Evolutionary conservation across 2,329 filamentous ascomycete species (phyloP), one percentile per base, ranked within the genome.

Genomic region (Emericellopsis cladophorae): DNA sequence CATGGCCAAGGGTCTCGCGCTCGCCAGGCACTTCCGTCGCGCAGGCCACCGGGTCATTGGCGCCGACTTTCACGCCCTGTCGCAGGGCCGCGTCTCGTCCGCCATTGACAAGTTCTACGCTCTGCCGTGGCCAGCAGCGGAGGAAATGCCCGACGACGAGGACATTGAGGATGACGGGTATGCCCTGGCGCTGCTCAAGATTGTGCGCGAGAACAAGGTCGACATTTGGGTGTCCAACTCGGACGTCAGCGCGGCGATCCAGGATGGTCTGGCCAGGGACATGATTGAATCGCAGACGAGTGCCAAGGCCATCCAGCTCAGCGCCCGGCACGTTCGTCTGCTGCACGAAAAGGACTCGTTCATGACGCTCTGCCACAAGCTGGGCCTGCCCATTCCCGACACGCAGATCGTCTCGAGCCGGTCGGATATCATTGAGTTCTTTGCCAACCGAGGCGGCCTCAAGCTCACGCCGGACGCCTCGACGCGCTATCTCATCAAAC

Each of bases 211-310:
- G 1, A 80, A 88, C 46, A 64, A 68, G 1, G 69, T 84, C 5
- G 73, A 85, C 42, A 58, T 88, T 4, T 89, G 83, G 82, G 74
- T 88, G 4, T 79, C 76, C 16, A 85, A 81, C 49, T 85, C 81
- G 0, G 79, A 76, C n/a, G 76, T 82, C 8, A 68, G 72, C 1
- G 75, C 72, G 1, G 78, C 77, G 0, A 57, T 81, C 11, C 76
- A 83, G 50, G 83, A 88, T 53, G 81, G 76, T 0, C 57, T 71
- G 31, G 79, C 79, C 2, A 79, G 76, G 46, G 72, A 81, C 42
- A 60, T 68, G 3, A 60, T 85, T 15, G 75, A 83, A 48, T 58
- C 61, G 12, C 61, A 68, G 29, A 79, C 76, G 0, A 47, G 47
- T 1, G 83, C 81, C 51, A 72, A 65, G 45, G 79, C 72, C 4